These are phyloP conservation scores for Aspergillus sclerotioniger DNA, from an alignment of 495 filamentous ascomycete species.

Conservation along the genomic window DNA sequence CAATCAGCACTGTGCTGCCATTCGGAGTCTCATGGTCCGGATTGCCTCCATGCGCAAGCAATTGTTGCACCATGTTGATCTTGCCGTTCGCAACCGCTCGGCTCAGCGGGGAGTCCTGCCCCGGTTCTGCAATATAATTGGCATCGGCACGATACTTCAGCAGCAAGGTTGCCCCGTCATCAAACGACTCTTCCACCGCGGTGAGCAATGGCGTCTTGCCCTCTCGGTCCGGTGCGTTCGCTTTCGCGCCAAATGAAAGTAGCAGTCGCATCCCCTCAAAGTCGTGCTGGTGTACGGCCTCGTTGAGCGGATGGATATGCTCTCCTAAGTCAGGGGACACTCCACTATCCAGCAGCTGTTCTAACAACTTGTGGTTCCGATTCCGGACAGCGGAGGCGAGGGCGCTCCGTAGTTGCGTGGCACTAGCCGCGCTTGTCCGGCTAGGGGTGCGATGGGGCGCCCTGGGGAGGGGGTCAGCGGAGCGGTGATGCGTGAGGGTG, in stretches of 20 bases:
- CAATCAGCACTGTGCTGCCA: constrained; percentile 47
- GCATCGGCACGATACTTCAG: constrained; percentile 52
- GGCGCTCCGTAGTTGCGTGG: constrained; percentile 6
- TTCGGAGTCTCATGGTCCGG: constrained; percentile 37
- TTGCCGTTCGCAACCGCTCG: constrained; percentile 34
- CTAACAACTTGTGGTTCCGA: constrained; percentile 44
- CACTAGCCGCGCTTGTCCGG: constrained; percentile 5
- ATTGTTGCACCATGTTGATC: constrained; percentile 40
- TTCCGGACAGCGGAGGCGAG: constrained; percentile 34
- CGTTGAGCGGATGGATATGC: constrained; percentile 36
- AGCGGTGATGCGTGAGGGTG: neutral
- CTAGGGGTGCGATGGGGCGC: constrained; percentile 13
- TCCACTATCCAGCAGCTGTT: constrained; percentile 52
- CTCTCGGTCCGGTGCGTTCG: constrained; percentile 40
- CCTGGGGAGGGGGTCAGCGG: neutral
- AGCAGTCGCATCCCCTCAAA: constrained; percentile 46
- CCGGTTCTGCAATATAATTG: constrained; percentile 39
- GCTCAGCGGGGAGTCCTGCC: constrained; percentile 41
- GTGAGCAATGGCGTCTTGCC: constrained; percentile 41
- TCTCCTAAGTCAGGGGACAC: constrained; percentile 43
- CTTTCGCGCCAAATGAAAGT: constrained; percentile 47
- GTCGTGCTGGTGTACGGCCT: constrained; percentile 45
- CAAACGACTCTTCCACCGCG: constrained; percentile 42
- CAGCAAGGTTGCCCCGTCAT: constrained; percentile 44
- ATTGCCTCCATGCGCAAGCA: constrained; percentile 50